A percentile compares a stretch with the other conserved stretches of the same genome.
Conservation (phyloP, 345 rosid genomes). For the Brassica incana region DNA sequence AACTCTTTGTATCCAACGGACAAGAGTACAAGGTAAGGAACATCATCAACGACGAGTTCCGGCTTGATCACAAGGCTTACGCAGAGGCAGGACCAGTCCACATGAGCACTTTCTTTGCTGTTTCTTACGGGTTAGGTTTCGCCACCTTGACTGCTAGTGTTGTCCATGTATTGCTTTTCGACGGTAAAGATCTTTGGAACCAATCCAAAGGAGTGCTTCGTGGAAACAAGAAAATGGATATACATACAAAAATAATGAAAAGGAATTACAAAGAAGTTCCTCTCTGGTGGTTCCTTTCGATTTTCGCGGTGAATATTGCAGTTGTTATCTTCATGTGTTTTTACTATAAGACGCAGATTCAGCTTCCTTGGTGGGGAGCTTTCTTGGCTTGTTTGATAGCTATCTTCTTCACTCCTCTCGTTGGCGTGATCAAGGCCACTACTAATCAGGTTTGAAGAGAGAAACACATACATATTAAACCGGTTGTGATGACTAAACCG, state of each 20-base stretch:
- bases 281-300: constrained; percentile 70
- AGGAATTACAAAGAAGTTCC: constrained; percentile 64
- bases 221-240: constrained; percentile 51
- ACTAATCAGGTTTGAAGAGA: constrained; percentile 55
- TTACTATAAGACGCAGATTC: constrained; percentile 58
- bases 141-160: constrained; percentile 68
- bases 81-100: constrained; percentile 53
- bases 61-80: constrained; percentile 55
- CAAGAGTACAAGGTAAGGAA: constrained; percentile 45
- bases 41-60: constrained; percentile 56
- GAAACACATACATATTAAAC: not conserved
- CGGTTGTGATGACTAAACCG: not conserved
- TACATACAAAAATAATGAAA: constrained; percentile 80
- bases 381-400: constrained; percentile 74
- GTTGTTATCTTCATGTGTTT: constrained; percentile 56
- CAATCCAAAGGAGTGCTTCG: constrained; percentile 53
- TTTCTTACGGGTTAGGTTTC: constrained; percentile 81
- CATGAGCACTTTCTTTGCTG: constrained; percentile 76
- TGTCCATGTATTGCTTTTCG: constrained; percentile 69
- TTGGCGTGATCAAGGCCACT: constrained; percentile 75
- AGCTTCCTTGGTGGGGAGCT: constrained; percentile 91
- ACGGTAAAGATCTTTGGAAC: constrained; percentile 67
- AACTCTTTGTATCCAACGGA: constrained; percentile 51
- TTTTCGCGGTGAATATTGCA: constrained; percentile 52
- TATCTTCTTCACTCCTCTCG: constrained; percentile 73